A percentile compares a stretch with the other conserved stretches of the same genome.
phyloP scores from a whole-genome alignment of 2,329 filamentous ascomycete genomes.

The Ceratocystis albifundus region DNA sequence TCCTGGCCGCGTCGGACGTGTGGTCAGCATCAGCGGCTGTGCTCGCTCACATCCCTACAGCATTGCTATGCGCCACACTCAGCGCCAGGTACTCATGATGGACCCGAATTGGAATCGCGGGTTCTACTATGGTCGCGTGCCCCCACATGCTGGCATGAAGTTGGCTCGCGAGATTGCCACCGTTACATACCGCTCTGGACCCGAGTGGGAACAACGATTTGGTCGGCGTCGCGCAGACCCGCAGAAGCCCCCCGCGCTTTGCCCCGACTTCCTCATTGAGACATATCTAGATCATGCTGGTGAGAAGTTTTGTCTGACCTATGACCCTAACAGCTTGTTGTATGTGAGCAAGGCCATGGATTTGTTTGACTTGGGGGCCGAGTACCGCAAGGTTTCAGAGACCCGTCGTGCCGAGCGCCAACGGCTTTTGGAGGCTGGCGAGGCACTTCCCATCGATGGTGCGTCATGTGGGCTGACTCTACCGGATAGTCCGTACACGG shows the following conservation, averaged over 20 bases:
- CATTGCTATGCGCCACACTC: conserved; percentile 96
- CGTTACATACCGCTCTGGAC: conserved; percentile 89
- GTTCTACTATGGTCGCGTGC: conserved; percentile 80
- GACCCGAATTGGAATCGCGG: conserved; percentile 94
- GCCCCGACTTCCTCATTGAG: conserved; percentile 93
- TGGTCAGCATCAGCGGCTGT: conserved; percentile 87
- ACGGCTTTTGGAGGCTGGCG: conserved; percentile 44
- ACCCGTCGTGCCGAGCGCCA: conserved; percentile 51
- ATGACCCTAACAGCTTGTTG: conserved; percentile 87
- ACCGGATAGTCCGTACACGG: conserved; percentile 73
- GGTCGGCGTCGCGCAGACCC: conserved; percentile 77
- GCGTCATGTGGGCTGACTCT: conserved; percentile 64
- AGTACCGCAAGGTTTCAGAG: conserved; percentile 53
- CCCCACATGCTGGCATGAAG: conserved; percentile 95
- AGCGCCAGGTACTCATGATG: conserved; percentile 97
- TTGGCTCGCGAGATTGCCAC: conserved; percentile 94
- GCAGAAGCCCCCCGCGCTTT: conserved; percentile 78
- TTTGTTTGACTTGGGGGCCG: conserved; percentile 75
- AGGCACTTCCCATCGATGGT: conserved; percentile 36
- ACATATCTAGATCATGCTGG: conserved; percentile 96
- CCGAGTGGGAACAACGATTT: conserved; percentile 95
- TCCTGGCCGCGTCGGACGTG: conserved; percentile 64
- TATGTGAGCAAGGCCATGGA: conserved; percentile 99
- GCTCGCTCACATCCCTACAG: conserved; percentile 93
- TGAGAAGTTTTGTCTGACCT: conserved; percentile 95